Base-by-base conservation (phyloP, 2,329 filamentous ascomycete species). In the Stagonosporopsis rhizophila region DNA sequence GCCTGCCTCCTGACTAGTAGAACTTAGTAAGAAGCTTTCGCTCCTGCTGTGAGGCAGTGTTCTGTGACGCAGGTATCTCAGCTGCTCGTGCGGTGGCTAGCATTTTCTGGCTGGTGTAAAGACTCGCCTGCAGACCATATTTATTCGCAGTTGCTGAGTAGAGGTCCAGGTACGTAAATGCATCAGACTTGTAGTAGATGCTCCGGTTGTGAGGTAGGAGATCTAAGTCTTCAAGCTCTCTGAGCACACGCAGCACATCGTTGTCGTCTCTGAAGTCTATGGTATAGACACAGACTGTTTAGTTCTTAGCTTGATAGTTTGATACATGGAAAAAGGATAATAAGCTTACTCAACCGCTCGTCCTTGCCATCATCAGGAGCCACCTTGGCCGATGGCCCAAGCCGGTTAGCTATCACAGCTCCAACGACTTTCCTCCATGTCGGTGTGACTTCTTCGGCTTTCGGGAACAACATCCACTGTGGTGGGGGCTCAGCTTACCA, bases 161-260 rank as follows among this genome's bases (percentile, higher is more conserved):
- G 17, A 81, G 72, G n/a, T 74, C 68, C 15, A 81, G 69, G 37
- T 78, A 69, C 0, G 79, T 81, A 57, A 78, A 85, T 73, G 80
- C 71, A 83, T 89, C 88, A 65, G 84, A 84, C 70, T 96, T 96
- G 78, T 96, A 96, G 72, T 91, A 94, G 45, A 95, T 87, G 1
- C 80, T 77, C 41, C 77, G 79, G 4, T 79, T 46, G 22, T 62
- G 58, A 6, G 69, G 65, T 15, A 89, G 80, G 34, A 95, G 76
- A 7, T 83, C 86, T 7, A 58, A 14, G 6, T 39, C 80, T 46
- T 83, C 82, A 59, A 96, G 74, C 61, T 80, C 83, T 55, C 79
- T 70, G 35, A 94, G 77, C 4, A 96, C 89, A 39, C 89, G 82
- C 25, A 80, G 81, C 6, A 96, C 83, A 69, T 96, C 91, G 4